These are phyloP conservation scores for Santalum album DNA, from an alignment of 164 flowering plant genomes.

Conservation along the genomic window DNA sequence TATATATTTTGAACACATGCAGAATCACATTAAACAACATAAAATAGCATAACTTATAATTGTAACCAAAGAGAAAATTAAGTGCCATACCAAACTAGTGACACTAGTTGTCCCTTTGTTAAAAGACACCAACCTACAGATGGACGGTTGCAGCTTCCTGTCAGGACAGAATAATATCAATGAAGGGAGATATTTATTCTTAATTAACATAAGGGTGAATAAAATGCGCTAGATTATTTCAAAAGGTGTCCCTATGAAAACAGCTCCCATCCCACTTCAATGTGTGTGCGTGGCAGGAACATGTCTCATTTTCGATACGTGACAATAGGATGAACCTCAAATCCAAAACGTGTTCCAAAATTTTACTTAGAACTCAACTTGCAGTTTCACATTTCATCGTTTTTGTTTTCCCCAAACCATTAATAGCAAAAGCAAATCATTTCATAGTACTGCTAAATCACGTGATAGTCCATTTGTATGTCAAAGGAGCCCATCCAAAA, in stretches of 20 bases:
- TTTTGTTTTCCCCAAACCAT: too few relatives aligned
- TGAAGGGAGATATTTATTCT: slow-evolving; percentile 15
- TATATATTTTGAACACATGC: background rate
- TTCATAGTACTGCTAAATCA: background rate
- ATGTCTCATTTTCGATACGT: too few relatives aligned
- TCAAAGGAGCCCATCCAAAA: background rate
- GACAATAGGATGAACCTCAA: too few relatives aligned
- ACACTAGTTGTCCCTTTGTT: slow-evolving; percentile 15
- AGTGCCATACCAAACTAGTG: slow-evolving; percentile 1
- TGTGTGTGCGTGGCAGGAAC: too few relatives aligned
- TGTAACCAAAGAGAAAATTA: too few relatives aligned
- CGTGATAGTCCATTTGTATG: background rate
- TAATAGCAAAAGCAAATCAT: too few relatives aligned
- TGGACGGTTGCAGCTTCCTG: slow-evolving; percentile 15
- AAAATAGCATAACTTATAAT: too few relatives aligned
- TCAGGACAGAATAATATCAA: slow-evolving; percentile 5
- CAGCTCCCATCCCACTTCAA: too few relatives aligned
- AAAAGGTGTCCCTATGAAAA: background rate
- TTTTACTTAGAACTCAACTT: too few relatives aligned
- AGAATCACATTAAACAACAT: background rate
- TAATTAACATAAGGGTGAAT: background rate
- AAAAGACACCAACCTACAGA: slow-evolving; percentile 11
- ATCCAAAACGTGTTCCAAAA: too few relatives aligned
- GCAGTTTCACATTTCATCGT: too few relatives aligned
- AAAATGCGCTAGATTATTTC: background rate